Evolutionary conservation across 768 basidiomycete genomes (phyloP).

Genomic region (Russula brevipes): DNA sequence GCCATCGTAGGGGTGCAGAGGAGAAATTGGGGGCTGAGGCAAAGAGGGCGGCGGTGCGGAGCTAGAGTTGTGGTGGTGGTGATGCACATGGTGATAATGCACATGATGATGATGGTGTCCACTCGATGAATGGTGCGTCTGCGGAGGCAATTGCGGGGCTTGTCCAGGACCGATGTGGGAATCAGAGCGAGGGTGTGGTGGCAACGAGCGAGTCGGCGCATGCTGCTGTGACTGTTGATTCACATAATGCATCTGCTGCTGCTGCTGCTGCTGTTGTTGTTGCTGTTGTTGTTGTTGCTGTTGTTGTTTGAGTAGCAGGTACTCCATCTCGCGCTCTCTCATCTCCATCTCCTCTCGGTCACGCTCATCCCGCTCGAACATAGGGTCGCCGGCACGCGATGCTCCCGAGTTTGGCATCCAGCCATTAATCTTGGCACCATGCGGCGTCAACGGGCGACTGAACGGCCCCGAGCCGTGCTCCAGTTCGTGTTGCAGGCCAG

Average conservation of each 20-base stretch:
- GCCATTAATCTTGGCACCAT: constrained; percentile 20
- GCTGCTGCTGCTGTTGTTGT: constrained; percentile 19
- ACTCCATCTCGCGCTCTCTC: constrained; percentile 28
- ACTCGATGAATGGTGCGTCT: constrained; percentile 19
- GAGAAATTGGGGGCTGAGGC: constrained; percentile 25
- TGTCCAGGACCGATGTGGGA: constrained; percentile 23
- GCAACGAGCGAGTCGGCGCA: constrained; percentile 10
- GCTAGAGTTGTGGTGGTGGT: constrained; percentile 31
- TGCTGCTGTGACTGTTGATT: constrained; percentile 24
- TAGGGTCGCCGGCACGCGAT: constrained; percentile 6
- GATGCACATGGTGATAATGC: constrained; percentile 34
- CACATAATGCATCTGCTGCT: constrained; percentile 11
- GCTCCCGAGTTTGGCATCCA: constrained; percentile 13
- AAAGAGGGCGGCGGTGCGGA: constrained; percentile 18
- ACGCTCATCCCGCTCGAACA: constrained; percentile 19
- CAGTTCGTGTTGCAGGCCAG: constrained; percentile 21
- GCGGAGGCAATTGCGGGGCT: constrained; percentile 15
- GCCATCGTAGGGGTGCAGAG: constrained; percentile 19
- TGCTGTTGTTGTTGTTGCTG: constrained; percentile 25
- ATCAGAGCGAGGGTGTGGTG: constrained; percentile 20
- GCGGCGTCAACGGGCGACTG: constrained; percentile 19
- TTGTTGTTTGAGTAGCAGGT: constrained; percentile 24
- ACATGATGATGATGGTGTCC: constrained; percentile 31
- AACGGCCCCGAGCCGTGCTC: constrained; percentile 19
- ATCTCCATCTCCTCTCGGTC: constrained; percentile 22